Evolutionary conservation across 179 eudicot genomes (phyloP), one percentile per base, ranked within the genome.

Genomic region (Silene coronaria): DNA sequence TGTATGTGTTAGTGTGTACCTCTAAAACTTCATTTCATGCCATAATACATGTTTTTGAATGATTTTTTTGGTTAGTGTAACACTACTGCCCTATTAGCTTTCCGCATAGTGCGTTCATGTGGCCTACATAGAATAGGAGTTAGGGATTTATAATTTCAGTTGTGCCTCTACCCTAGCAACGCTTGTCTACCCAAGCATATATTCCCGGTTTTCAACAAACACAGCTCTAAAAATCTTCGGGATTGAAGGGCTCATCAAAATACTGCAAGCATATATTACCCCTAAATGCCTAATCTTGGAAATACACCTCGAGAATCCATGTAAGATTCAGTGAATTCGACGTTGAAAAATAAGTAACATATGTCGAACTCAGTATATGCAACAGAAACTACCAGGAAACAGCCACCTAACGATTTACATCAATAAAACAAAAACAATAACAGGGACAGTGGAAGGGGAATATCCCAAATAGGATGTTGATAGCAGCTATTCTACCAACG

Each of bases 401-500:
- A 14, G 14, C 30, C 59, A 34, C 7, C 0, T 0, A 32, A 55
- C 36, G 12, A 55, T 59, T 19, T 11, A 71, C 38, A 2, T 55
- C 10, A 24, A 26, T 11, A 21, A 57, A 57, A 45, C 62, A 26
- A 17, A 7, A 1, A 65, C 14, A 65, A 30, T 68, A 62, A 34
- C 10, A 55, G 53, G 13, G 61, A 53, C 21, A 71, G 48, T 11
- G 67, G 17, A 26, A 71, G 48, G 45, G 55, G 28, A n/a, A 10
- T 14, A 66, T 48, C 74, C 75, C 42, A 46, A 61, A 68, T 69
- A 76, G 70, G 51, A 48, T 30, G 71, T 73, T 68, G 75, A 67
- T 72, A 60, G 75, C 80, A 76, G 71, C 78, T 62, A 16, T 59
- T 64, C 78, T 63, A 65, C 70, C 70, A 72, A 66, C 28, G 65